phyloP scores from a whole-genome alignment of 345 rosid genomes.

The rapeseed (Brassica napus) region Da-Ae NC_063448.1:27267501-27268000 shows the following conservation, averaged over 20 bases:
- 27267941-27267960: not conserved
- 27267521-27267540: constrained; percentile 3
- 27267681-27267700: not conserved
- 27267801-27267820: not conserved
- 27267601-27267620: constrained; percentile 15
- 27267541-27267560: not conserved
- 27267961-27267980: not conserved
- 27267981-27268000: not conserved
- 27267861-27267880: not conserved
- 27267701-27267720: not conserved
- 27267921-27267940: not conserved
- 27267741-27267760: not conserved
- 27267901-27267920: not conserved
- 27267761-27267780: not conserved
- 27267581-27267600: constrained; percentile 5
- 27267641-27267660: constrained; percentile 6
- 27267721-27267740: not conserved
- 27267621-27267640: not conserved
- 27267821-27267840: not conserved
- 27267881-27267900: not conserved
- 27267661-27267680: not conserved
- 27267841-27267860: not conserved
- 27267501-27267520: constrained; percentile 1
- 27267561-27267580: constrained; percentile 3
- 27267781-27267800: not conserved